Percentiles rank a stretch among this genome's conserved stretches.
Conservation (phyloP, 2,329 filamentous ascomycete genomes). For the Pseudogymnoascus sp. region DNA sequence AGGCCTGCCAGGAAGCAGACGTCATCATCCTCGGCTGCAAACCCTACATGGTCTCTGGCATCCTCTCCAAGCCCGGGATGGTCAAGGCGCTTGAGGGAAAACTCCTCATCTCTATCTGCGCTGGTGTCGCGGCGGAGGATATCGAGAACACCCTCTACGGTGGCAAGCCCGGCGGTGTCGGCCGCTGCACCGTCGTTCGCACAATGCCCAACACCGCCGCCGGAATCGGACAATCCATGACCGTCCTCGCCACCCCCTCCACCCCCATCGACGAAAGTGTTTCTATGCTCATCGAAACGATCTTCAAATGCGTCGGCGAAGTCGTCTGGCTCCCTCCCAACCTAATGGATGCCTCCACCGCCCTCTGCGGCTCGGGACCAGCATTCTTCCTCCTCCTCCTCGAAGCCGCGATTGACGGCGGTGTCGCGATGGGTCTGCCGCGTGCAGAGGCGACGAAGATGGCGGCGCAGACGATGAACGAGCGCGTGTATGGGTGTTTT, state of each 20-base stretch:
- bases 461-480: conserved; percentile 72
- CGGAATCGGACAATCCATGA: conserved; percentile 75
- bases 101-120: conserved; percentile 73
- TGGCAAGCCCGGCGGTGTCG: conserved; percentile 40
- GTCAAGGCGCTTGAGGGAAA: conserved; percentile 69
- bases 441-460: conserved; percentile 66
- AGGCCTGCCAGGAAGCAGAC: conserved; percentile 60
- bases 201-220: conserved; percentile 83
- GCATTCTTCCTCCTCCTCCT: conserved; percentile 71
- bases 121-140: conserved; percentile 65
- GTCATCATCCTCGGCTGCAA: conserved; percentile 76
- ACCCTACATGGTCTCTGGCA: conserved; percentile 63
- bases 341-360: conserved; percentile 67
- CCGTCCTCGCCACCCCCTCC: conserved; percentile 60
- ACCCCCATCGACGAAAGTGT: conserved; percentile 50
- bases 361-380: conserved; percentile 67
- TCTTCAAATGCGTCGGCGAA: conserved; percentile 68
- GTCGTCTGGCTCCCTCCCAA: conserved; percentile 60
- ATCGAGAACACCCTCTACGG: conserved; percentile 60
- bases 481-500: conserved; percentile 65
- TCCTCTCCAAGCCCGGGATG: conserved; percentile 64
- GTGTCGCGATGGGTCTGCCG: conserved; percentile 71
- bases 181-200: conserved; percentile 57
- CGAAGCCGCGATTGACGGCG: conserved; percentile 70
- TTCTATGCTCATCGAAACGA: conserved; percentile 61